Percentiles rank a stretch among this genome's conserved stretches.
Conservation (phyloP, 208 protist genomes). For the Wallacemonas sp. region DNA sequence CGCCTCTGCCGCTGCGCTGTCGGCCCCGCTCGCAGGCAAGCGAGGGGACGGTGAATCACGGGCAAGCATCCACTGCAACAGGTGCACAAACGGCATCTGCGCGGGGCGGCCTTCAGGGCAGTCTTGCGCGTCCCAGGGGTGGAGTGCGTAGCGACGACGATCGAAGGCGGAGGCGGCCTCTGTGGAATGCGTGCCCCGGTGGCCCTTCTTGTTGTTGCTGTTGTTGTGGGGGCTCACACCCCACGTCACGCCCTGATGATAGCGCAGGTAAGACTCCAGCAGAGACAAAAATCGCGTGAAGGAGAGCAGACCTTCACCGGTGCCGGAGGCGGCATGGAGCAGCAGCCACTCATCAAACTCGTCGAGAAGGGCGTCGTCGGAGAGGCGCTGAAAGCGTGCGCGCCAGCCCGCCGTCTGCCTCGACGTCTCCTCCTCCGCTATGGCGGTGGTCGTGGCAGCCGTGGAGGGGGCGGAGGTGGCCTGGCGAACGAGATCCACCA, state of each 20-base stretch:
- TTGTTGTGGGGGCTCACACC: conserved; percentile 28
- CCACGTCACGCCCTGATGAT: conserved; percentile 82
- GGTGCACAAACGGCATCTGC: conserved; percentile 81
- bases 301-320: conserved; percentile 30
- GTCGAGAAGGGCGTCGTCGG: conserved; percentile 34
- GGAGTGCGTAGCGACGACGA: conserved; percentile 49
- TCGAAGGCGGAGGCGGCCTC: conserved; percentile 36
- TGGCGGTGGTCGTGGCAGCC: not conserved
- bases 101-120: conserved; percentile 56
- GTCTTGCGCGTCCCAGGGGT: conserved; percentile 69
- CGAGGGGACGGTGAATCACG: no score
- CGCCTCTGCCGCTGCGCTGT: not conserved
- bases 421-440: not conserved
- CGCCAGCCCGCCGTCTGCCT: not conserved
- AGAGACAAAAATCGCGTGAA: conserved; percentile 54
- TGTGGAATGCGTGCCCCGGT: not conserved
- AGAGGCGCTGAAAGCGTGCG: conserved; percentile 13
- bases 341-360: conserved; percentile 44
- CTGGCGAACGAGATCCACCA: not conserved
- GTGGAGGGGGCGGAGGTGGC: not conserved
- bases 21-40: no score
- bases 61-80: conserved; percentile 76
- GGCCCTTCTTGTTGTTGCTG: not conserved
- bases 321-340: conserved; percentile 22
- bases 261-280: conserved; percentile 66